Conservation (phyloP, 345 rosid species). For the Anacardium occidentale region DNA sequence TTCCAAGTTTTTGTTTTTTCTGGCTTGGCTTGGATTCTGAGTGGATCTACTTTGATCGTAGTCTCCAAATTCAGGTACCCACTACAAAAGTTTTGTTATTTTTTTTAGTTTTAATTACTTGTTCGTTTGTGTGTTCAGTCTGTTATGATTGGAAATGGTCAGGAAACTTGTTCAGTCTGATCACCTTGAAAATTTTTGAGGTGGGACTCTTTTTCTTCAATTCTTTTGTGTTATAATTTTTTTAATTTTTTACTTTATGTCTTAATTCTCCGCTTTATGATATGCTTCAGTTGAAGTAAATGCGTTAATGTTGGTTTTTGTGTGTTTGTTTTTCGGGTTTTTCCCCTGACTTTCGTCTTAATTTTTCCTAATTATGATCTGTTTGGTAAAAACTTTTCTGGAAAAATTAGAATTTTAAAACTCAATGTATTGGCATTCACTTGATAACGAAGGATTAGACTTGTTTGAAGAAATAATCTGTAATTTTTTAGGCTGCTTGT, state of each 20-base stretch:
- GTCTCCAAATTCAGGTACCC: not conserved
- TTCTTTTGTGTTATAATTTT: not conserved
- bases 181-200: not conserved
- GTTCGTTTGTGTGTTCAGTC: not conserved
- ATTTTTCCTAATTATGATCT: not conserved
- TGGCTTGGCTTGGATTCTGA: not conserved
- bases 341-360: not conserved
- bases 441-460: not conserved
- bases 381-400: too few species aligned
- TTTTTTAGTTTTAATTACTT: not conserved
- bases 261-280: not conserved
- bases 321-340: not conserved
- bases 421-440: not conserved
- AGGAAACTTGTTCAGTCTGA: conserved; percentile 1
- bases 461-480: not conserved
- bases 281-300: not conserved
- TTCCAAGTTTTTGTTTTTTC: not conserved
- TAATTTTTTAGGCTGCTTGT: not conserved
- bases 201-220: not conserved
- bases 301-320: not conserved
- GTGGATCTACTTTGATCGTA: conserved; percentile 10
- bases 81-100: not conserved
- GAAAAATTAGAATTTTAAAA: not conserved
- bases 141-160: not conserved
- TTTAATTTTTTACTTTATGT: too few species aligned